Percentiles rank a stretch among this genome's conserved stretches.
Conservation (phyloP, 2,329 filamentous ascomycete species). For the Cyphellophora europaea region DNA sequence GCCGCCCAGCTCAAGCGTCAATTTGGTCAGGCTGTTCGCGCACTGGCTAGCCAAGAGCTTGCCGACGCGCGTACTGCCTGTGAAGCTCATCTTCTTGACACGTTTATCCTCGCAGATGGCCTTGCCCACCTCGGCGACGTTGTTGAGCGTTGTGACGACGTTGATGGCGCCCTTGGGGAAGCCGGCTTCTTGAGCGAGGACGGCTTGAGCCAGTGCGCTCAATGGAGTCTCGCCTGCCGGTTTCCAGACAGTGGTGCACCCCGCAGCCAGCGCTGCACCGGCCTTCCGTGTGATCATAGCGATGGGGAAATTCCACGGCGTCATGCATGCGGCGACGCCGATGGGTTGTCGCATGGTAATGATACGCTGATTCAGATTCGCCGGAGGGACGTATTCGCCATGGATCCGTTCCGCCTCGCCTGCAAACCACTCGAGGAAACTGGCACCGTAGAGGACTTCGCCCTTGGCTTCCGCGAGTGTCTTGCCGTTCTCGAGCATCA, state of each 20-base stretch:
- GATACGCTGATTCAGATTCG: conserved; percentile 62
- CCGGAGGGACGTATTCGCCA: conserved; percentile 49
- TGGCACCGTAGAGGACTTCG: conserved; percentile 39
- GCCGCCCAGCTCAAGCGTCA: conserved; percentile 36
- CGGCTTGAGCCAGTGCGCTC: conserved; percentile 22
- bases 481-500: conserved; percentile 55
- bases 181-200: conserved; percentile 25
- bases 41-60: conserved; percentile 26
- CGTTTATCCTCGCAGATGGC: conserved; percentile 22
- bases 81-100: conserved; percentile 24
- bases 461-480: conserved; percentile 40
- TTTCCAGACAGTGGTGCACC: conserved; percentile 30
- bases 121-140: conserved; percentile 66
- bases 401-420: conserved; percentile 41
- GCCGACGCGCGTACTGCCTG: conserved; percentile 25
- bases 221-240: conserved; percentile 28
- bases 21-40: conserved; percentile 29
- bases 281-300: conserved; percentile 52
- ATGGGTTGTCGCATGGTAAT: conserved; percentile 75
- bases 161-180: conserved; percentile 26
- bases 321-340: conserved; percentile 73
- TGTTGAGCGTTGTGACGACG: conserved; percentile 48
- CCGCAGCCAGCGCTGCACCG: conserved; percentile 27
- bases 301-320: conserved; percentile 82
- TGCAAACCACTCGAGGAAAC: conserved; percentile 44